Evolutionary conservation across 176 grass and related monocot species (phyloP), one percentile per base, ranked within the genome.

Genomic region (Pontederia crassipes): DNA sequence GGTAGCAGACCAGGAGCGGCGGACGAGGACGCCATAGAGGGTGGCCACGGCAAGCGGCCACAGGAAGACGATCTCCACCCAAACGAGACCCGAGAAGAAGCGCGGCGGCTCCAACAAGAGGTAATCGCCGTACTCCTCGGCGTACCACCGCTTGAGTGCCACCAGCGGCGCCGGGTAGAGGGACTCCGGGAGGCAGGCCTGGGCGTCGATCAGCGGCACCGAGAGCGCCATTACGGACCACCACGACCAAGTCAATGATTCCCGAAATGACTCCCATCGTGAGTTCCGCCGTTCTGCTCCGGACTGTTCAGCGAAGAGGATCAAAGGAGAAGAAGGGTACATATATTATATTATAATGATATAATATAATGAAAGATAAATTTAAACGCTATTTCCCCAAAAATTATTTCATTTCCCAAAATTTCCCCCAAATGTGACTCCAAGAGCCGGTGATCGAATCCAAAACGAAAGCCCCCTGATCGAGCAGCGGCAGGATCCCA

Each of bases 21-120:
- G 46, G 45, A 78, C 52, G 40, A 90, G 66, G 74, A 95, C 24
- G 28, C 86, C 83, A 24, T 90, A 95, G 72, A 95, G 0, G 1
- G 72, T 95, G 28, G 82, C 80, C 10, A 95, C 11, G 78, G 73
- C 69, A n/a, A 95, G 83, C 9, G 90, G 86, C 90, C 86, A 95
- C 10, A 80, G 20, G 78, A 89, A 86, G 56, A 49, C 51, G 61
- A 95, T 72, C 80, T 90, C 86, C 8, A 84, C 64, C 72, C 57
- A 87, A 12, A 79, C 11, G 59, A 95, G 74, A 8, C 86, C 86
- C 29, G 32, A 57, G 49, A 95, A 71, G 78, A 95, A 90, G 52
- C 10, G 54, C 4, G 86, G 90, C 52, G 78, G 73, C 52, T 70
- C 71, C 57, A 68, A 47, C 52, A 89, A 8, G 61, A 95, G 64